These are phyloP conservation scores for Chamaecrista fasciculata DNA, from an alignment of 306 rosid species.

Conservation along the genomic window DNA sequence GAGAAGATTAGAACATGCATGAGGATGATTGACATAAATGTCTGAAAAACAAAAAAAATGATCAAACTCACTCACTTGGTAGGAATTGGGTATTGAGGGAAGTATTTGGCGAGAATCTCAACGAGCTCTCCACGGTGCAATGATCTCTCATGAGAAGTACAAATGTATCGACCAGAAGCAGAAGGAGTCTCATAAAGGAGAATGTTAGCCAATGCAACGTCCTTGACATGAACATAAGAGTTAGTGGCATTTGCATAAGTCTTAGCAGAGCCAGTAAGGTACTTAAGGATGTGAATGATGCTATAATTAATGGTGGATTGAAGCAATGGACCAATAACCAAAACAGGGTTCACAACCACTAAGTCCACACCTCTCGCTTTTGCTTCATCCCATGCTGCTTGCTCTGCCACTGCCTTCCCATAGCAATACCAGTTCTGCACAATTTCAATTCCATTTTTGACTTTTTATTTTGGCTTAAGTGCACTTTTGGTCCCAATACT, in stretches of 20 bases:
- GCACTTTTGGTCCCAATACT: too few species aligned
- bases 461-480: slow-evolving; percentile 72
- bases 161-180: slow-evolving; percentile 74
- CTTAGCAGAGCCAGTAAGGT: slow-evolving; percentile 75
- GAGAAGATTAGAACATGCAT: too few species aligned
- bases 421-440: slow-evolving; percentile 89
- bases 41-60: too few species aligned
- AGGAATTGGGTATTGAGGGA: slow-evolving; percentile 80
- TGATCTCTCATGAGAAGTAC: slow-evolving; percentile 65
- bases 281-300: slow-evolving; percentile 77
- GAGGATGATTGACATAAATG: too few species aligned
- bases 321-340: slow-evolving; percentile 75
- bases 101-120: slow-evolving; percentile 61
- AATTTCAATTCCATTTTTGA: too few species aligned
- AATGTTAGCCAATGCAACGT: slow-evolving; percentile 76
- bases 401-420: slow-evolving; percentile 86
- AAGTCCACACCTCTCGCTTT: slow-evolving; percentile 64
- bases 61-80: slow-evolving; percentile 86
- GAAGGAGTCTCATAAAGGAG: slow-evolving; percentile 65
- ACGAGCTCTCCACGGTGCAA: slow-evolving; percentile 85
- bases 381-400: slow-evolving; percentile 68
- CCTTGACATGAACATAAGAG: slow-evolving; percentile 70
- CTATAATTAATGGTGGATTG: slow-evolving; percentile 77
- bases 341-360: slow-evolving; percentile 80
- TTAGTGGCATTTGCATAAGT: slow-evolving; percentile 80